Percentiles rank a stretch among this genome's conserved stretches.
phyloP scores from a whole-genome alignment of 2,329 filamentous ascomycete species.

The Sarocladium strictum region DNA sequence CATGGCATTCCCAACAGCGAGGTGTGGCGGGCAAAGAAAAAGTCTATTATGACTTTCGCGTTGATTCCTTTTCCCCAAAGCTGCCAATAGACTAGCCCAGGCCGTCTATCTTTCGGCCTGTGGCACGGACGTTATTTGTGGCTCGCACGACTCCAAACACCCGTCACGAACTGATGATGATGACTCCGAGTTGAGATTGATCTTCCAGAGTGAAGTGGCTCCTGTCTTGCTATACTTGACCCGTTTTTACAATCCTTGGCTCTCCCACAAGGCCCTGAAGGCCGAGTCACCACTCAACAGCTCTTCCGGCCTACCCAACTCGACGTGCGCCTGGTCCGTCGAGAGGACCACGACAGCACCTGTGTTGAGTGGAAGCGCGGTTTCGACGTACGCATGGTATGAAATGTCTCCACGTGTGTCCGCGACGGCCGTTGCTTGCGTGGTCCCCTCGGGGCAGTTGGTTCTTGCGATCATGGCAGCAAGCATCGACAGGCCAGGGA shows the following conservation, averaged over 20 bases:
- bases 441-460: no score
- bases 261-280: slow-evolving; percentile 18
- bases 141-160: no score
- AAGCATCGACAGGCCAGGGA: no score
- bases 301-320: slow-evolving; percentile 19
- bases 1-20: slow-evolving; percentile 1
- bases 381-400: no score
- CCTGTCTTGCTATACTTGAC: neutral
- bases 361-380: no score
- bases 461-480: no score
- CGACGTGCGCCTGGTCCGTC: no score
- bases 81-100: slow-evolving; percentile 8
- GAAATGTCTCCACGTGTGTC: no score
- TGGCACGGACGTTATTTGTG: neutral
- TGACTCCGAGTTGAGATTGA: neutral
- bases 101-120: neutral
- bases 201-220: neutral
- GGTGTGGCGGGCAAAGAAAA: slow-evolving; percentile 1
- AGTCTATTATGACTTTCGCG: neutral
- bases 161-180: no score
- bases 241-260: slow-evolving; percentile 11
- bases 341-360: no score
- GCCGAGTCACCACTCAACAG: slow-evolving; percentile 16
- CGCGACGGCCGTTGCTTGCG: no score
- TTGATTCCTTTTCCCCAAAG: neutral